Evolutionary conservation across 805 yeast genomes (phyloP).

Genomic region (Myxozyma sirexii): DNA sequence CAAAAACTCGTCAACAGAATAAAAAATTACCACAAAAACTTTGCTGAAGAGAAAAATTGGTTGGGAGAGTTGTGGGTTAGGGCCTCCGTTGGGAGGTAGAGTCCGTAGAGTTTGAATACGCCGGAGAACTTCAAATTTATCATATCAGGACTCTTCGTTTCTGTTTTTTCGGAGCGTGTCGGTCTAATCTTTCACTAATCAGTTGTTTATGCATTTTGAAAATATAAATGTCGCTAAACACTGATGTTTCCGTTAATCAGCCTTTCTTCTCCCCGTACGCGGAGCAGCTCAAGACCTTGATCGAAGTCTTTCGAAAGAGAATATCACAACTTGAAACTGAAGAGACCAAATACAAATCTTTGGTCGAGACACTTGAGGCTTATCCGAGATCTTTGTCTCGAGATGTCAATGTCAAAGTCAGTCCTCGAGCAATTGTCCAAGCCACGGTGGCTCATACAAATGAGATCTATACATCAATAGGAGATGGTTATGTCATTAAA

Average conservation of each 20-base stretch:
- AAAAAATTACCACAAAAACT: neutral
- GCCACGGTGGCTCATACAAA: conserved; percentile 29
- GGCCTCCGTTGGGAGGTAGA: neutral
- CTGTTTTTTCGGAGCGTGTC: too few relatives aligned
- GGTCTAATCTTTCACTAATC: too few relatives aligned
- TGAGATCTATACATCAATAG: conserved; percentile 21
- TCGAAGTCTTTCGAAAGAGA: conserved; percentile 10
- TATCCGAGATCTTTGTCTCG: conserved; percentile 18
- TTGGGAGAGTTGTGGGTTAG: conserved; percentile 15
- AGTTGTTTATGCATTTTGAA: too few relatives aligned
- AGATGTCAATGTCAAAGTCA: conserved; percentile 13
- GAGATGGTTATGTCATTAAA: conserved; percentile 26
- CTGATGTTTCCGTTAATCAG: neutral
- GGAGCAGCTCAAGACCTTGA: conserved; percentile 8
- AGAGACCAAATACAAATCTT: conserved; percentile 7
- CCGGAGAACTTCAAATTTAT: neutral
- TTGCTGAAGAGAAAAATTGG: neutral
- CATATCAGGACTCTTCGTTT: too few relatives aligned
- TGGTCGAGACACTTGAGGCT: conserved; percentile 8
- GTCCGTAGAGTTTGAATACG: neutral
- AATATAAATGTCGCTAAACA: neutral
- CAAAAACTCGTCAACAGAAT: too few relatives aligned
- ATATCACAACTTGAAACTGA: conserved; percentile 4
- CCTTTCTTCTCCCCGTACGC: conserved; percentile 14
- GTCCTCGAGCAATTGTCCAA: conserved; percentile 24